Conservation (phyloP, 2,329 filamentous ascomycete genomes). For the Beauveria brongniartii region DNA sequence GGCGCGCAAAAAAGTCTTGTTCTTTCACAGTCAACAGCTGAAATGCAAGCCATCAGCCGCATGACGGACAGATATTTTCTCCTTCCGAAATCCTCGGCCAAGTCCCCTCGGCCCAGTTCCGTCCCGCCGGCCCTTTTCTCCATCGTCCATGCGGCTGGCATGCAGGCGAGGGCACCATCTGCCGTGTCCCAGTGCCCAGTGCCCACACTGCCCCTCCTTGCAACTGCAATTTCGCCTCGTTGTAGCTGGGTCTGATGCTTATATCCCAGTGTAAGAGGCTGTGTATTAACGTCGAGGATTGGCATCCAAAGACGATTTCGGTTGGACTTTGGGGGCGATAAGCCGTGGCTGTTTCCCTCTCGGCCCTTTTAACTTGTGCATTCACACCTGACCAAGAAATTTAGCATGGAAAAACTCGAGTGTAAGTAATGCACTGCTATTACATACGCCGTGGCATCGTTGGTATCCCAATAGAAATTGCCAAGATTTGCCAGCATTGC, state of each 20-base stretch:
- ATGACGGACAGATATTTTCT: background rate
- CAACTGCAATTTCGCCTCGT: background rate
- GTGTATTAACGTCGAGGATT: background rate
- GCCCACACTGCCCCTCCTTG: background rate
- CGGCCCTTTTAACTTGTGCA: too few relatives aligned
- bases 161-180: background rate
- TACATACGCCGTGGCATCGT: too few relatives aligned
- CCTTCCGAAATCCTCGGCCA: background rate
- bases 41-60: constrained; percentile 3
- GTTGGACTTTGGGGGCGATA: too few relatives aligned
- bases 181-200: background rate
- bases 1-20: background rate
- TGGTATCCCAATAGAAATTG: too few relatives aligned
- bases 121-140: background rate
- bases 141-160: background rate
- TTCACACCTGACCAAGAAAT: too few relatives aligned
- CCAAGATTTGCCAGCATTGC: too few relatives aligned
- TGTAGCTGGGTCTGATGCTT: background rate
- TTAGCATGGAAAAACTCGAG: too few relatives aligned
- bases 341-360: too few relatives aligned
- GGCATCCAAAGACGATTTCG: too few relatives aligned
- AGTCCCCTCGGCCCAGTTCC: background rate
- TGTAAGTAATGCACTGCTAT: too few relatives aligned
- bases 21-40: background rate
- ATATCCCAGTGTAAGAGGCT: background rate